Evolutionary conservation across 2,329 filamentous ascomycete species (phyloP).

Genomic region (Ascochyta fabae): DNA sequence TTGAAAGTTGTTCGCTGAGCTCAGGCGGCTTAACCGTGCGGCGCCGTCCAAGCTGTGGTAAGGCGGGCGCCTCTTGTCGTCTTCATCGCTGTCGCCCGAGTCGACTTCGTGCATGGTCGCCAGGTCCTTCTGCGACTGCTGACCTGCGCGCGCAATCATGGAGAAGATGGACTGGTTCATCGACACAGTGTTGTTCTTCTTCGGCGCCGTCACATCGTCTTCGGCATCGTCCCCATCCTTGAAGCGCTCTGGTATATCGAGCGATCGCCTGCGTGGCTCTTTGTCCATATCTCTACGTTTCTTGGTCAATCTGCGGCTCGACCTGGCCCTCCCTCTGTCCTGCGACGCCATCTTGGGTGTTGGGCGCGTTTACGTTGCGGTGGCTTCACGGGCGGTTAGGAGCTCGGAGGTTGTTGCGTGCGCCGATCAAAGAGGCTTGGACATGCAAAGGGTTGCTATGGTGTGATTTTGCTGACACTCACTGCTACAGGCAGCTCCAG

Average conservation of each 20-base stretch:
- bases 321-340: conserved; percentile 34
- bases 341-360: conserved; percentile 43
- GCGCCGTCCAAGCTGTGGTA: conserved; percentile 43
- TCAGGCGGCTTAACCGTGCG: conserved; percentile 45
- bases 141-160: conserved; percentile 86
- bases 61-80: conserved; percentile 31
- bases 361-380: conserved; percentile 17
- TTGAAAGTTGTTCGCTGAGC: conserved; percentile 43
- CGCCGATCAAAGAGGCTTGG: conserved; percentile 22
- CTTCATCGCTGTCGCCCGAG: conserved; percentile 75
- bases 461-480: conserved; percentile 11
- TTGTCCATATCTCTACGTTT: conserved; percentile 39
- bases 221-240: conserved; percentile 65
- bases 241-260: conserved; percentile 64
- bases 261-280: conserved; percentile 48
- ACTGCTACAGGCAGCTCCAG: conserved; percentile 43
- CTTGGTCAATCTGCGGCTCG: conserved; percentile 44
- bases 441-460: conserved; percentile 1
- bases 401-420: conserved; percentile 19
- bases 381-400: conserved; percentile 6
- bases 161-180: conserved; percentile 96
- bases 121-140: conserved; percentile 80
- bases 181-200: conserved; percentile 60
- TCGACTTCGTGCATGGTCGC: conserved; percentile 77
- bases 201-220: conserved; percentile 65